phyloP scores from a whole-genome alignment of 495 filamentous ascomycete genomes.

The Aspergillus bertholletiae region DNA sequence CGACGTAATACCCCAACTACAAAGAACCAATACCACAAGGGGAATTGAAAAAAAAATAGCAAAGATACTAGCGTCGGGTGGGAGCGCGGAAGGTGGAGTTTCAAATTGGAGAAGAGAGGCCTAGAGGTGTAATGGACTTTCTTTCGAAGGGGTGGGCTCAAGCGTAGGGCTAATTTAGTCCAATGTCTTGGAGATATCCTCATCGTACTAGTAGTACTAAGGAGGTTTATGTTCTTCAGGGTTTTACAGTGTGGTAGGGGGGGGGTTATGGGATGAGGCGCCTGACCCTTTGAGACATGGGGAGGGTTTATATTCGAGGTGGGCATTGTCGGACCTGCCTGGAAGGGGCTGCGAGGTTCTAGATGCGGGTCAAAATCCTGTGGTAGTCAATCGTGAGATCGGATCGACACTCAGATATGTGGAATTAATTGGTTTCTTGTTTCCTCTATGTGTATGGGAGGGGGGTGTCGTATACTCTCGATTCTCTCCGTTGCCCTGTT shows the following conservation, averaged over 20 bases:
- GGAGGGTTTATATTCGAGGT: too few species aligned
- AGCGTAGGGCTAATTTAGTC: slow-evolving; percentile 1
- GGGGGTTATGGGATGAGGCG: too few species aligned
- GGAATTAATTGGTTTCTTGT: neutral
- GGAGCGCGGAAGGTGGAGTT: slow-evolving; percentile 4
- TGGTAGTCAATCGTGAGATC: neutral
- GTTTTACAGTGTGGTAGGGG: too few species aligned
- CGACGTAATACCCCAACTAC: neutral
- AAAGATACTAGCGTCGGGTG: slow-evolving; percentile 9
- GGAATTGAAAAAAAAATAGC: neutral
- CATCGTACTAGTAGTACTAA: too few species aligned
- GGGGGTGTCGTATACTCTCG: too few species aligned
- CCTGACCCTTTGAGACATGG: too few species aligned
- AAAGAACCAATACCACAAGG: neutral
- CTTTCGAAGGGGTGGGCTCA: neutral
- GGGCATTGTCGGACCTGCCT: too few species aligned
- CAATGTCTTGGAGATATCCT: neutral
- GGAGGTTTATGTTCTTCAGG: too few species aligned
- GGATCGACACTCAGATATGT: neutral
- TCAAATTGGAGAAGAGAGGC: neutral
- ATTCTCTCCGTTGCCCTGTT: too few species aligned
- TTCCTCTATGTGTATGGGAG: too few species aligned
- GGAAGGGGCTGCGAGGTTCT: neutral
- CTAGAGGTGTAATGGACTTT: neutral
- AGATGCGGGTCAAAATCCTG: neutral